phyloP scores from a whole-genome alignment of 768 basidiomycete genomes.

The Chalciporus sphaerocephalus region DNA sequence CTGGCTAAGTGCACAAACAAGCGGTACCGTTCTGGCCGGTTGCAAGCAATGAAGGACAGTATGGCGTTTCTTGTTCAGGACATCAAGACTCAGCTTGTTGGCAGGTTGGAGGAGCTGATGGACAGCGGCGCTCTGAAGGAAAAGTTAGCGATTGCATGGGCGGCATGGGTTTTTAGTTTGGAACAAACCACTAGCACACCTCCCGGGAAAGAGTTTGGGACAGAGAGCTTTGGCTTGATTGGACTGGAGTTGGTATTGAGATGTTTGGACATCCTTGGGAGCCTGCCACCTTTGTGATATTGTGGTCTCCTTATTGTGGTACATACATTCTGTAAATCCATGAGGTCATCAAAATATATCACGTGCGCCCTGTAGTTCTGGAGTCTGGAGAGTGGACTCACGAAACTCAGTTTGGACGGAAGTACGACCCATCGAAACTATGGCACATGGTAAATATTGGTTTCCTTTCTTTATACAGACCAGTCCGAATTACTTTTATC shows the following conservation, averaged over 20 bases:
- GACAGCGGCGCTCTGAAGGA: constrained; percentile 30
- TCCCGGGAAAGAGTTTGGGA: constrained; percentile 38
- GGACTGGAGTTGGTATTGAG: constrained; percentile 57
- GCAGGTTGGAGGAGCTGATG: constrained; percentile 23
- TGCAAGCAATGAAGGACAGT: constrained; percentile 61
- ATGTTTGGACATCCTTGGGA: constrained; percentile 44
- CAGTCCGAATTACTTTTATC: constrained; percentile 5
- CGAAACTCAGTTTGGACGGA: no score
- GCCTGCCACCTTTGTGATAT: constrained; percentile 23
- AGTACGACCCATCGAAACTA: constrained; percentile 6
- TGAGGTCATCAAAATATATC: neutral
- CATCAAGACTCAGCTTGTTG: constrained; percentile 37
- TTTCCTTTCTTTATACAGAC: neutral
- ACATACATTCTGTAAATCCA: no score
- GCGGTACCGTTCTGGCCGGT: constrained; percentile 54
- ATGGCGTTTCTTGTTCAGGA: constrained; percentile 48
- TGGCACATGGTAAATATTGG: constrained; percentile 18
- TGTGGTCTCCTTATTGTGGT: no score
- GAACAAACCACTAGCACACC: constrained; percentile 29
- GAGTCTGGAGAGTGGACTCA: no score
- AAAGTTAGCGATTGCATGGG: constrained; percentile 55
- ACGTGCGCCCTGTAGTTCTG: no score
- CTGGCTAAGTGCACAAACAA: constrained; percentile 63
- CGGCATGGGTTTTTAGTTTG: constrained; percentile 57
- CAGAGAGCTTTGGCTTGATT: constrained; percentile 66